Percentiles rank a stretch among this genome's conserved stretches.
These are phyloP conservation scores for Hygrocybe punicea DNA, from an alignment of 768 basidiomycete species.

Conservation along the genomic window DNA sequence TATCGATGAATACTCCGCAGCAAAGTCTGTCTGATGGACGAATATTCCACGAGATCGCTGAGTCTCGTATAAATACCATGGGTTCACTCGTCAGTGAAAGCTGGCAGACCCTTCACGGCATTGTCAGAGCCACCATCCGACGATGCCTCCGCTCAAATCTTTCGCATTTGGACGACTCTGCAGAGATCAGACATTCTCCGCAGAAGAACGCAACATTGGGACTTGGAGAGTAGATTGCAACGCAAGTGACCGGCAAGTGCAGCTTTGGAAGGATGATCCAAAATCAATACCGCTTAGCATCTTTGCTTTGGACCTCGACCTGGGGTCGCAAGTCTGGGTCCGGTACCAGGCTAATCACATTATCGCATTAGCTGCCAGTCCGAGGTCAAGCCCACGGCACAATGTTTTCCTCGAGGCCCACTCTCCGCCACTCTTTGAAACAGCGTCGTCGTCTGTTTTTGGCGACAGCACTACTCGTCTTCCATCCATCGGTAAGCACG, in stretches of 20 bases:
- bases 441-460: not conserved
- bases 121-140: not conserved
- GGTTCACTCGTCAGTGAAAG: not conserved
- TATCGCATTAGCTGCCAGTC: not conserved
- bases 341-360: not conserved
- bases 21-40: not conserved
- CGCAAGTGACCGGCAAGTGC: slow-evolving; percentile 29
- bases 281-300: slow-evolving; percentile 1
- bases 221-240: slow-evolving; percentile 38
- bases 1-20: not conserved
- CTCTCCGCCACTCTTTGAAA: slow-evolving; percentile 1
- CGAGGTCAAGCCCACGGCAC: not conserved
- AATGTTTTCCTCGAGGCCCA: not conserved
- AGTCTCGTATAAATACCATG: not conserved
- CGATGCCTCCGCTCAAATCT: not conserved
- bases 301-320: slow-evolving; percentile 7
- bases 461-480: slow-evolving; percentile 17
- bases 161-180: slow-evolving; percentile 31
- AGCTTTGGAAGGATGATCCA: slow-evolving; percentile 14
- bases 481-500: slow-evolving; percentile 8
- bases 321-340: not conserved
- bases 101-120: not conserved
- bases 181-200: slow-evolving; percentile 32
- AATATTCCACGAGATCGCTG: not conserved
- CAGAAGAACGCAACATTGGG: slow-evolving; percentile 20